Conservation (phyloP, 192 early-diverging fungal genomes). For the Backusella circina region DNA sequence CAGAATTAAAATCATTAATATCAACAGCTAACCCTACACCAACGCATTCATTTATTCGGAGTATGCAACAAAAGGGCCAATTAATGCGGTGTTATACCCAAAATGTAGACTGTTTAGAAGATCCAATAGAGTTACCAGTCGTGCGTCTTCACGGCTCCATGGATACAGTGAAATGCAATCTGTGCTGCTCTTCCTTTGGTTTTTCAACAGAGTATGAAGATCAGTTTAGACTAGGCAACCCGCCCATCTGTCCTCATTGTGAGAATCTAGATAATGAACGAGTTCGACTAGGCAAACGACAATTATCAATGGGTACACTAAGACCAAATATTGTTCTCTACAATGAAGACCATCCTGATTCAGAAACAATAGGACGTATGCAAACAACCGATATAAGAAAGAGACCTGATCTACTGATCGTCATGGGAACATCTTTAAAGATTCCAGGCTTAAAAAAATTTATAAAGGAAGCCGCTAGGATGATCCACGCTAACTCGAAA, state of each 20-base stretch:
- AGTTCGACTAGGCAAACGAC: constrained; percentile 70
- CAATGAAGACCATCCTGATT: constrained; percentile 84
- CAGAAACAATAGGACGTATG: constrained; percentile 62
- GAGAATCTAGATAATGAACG: constrained; percentile 45
- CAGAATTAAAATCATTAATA: constrained; percentile 74
- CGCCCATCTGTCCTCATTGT: constrained; percentile 65
- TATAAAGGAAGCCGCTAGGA: constrained; percentile 67
- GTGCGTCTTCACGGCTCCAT: constrained; percentile 94
- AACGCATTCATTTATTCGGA: constrained; percentile 84
- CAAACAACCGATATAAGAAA: constrained; percentile 51
- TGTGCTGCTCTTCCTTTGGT: constrained; percentile 68
- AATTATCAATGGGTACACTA: constrained; percentile 69
- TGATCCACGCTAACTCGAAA: constrained; percentile 47
- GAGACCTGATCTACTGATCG: constrained; percentile 73
- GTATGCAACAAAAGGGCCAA: constrained; percentile 68
- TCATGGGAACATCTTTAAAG: constrained; percentile 89
- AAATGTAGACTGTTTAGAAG: constrained; percentile 95
- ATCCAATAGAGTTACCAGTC: constrained; percentile 67
- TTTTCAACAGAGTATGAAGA: constrained; percentile 58
- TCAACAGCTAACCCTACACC: constrained; percentile 72
- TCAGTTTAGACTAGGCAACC: constrained; percentile 66
- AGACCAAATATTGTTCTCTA: constrained; percentile 94
- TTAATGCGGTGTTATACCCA: constrained; percentile 93
- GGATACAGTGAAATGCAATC: constrained; percentile 79
- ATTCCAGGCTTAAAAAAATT: constrained; percentile 74